phyloP scores from a whole-genome alignment of 192 early-diverging fungal species.

The Pilaira anomala region DNA sequence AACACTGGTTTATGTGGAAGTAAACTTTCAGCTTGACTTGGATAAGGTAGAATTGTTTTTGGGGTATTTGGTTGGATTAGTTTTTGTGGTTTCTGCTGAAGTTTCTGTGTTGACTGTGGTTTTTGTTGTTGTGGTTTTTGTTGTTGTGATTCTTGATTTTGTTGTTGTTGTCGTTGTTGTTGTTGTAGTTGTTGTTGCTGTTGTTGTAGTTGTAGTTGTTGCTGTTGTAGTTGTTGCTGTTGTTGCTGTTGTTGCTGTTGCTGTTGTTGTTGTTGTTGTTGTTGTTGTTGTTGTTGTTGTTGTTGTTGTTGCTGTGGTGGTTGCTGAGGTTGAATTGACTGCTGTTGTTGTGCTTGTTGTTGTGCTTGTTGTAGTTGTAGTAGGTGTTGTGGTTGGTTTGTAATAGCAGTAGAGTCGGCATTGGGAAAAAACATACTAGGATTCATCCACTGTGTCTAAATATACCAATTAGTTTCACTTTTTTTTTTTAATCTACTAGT shows the following conservation, averaged over 20 bases:
- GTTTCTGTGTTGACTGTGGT: background rate
- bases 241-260: background rate
- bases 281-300: slow-evolving; percentile 1
- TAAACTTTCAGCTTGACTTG: background rate
- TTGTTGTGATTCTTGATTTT: background rate
- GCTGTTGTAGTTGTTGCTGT: background rate
- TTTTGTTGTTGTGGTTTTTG: background rate
- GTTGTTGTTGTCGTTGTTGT: background rate
- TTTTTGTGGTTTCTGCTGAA: background rate
- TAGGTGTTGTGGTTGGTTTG: too few species aligned
- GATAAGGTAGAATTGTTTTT: background rate
- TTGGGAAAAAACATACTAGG: too few species aligned
- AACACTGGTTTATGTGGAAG: background rate
- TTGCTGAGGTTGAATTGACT: background rate
- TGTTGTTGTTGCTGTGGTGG: background rate
- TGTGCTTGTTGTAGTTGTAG: too few species aligned
- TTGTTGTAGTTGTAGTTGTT: background rate
- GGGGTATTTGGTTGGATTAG: background rate
- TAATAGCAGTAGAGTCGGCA: too few species aligned
- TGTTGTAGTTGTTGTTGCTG: slow-evolving; percentile 1
- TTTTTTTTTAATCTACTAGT: too few species aligned
- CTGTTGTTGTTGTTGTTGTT: slow-evolving; percentile 3
- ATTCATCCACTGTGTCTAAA: too few species aligned
- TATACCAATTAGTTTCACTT: too few species aligned
- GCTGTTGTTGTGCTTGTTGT: background rate